Evolutionary conservation across 257 asterid genomes (phyloP).

Genomic region (Penstemon davidsonii): DNA sequence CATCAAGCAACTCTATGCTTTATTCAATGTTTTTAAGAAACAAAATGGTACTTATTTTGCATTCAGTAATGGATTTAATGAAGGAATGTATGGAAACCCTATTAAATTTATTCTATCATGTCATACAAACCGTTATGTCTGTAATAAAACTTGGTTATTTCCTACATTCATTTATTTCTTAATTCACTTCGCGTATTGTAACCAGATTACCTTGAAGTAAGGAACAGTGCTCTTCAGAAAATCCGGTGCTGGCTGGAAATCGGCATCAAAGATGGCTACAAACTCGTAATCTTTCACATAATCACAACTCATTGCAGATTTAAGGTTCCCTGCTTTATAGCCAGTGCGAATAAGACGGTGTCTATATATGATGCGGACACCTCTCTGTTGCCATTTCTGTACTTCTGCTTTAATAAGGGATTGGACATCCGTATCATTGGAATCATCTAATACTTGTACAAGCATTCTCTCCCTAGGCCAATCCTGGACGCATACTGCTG

Average conservation of each 20-base stretch:
- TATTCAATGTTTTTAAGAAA: background rate
- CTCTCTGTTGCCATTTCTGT: slow-evolving; percentile 86
- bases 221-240: slow-evolving; percentile 83
- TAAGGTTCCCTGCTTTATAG: slow-evolving; percentile 94
- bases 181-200: slow-evolving; percentile 16
- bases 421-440: slow-evolving; percentile 73
- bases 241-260: slow-evolving; percentile 90
- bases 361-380: slow-evolving; percentile 65
- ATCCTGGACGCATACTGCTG: slow-evolving; percentile 81
- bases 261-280: slow-evolving; percentile 96
- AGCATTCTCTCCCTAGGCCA: slow-evolving; percentile 96
- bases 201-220: slow-evolving; percentile 69
- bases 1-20: too few species aligned
- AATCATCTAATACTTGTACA: slow-evolving; percentile 86
- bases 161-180: slow-evolving; percentile 1
- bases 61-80: background rate
- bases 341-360: slow-evolving; percentile 88
- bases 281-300: slow-evolving; percentile 82
- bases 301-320: slow-evolving; percentile 83
- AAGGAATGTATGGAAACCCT: background rate
- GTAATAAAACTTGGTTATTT: background rate
- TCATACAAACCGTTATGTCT: background rate
- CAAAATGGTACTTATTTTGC: slow-evolving; percentile 4
- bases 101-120: background rate
- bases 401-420: slow-evolving; percentile 81